phyloP scores from a whole-genome alignment of 2,329 filamentous ascomycete genomes.

The Diplodia mutila region DNA sequence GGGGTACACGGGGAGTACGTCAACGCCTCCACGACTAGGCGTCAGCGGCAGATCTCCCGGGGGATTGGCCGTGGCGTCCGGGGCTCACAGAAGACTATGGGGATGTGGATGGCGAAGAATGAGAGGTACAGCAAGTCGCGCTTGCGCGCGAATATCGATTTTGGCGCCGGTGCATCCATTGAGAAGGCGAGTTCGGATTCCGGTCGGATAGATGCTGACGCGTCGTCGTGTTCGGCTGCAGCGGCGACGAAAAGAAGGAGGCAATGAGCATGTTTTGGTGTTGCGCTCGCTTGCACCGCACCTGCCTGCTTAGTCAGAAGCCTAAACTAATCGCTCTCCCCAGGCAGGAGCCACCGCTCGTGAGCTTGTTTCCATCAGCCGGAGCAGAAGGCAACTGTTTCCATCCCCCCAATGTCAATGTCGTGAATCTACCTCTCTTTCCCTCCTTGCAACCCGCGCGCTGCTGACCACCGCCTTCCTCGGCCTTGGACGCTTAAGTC shows the following conservation, averaged over 20 bases:
- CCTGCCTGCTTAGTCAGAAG: conserved; percentile 1
- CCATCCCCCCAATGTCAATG: neutral
- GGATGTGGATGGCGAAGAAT: conserved; percentile 66
- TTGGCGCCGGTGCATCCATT: conserved; percentile 3
- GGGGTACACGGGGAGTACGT: conserved; percentile 64
- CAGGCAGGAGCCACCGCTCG: neutral
- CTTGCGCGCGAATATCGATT: conserved; percentile 44
- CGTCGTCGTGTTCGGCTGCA: conserved; percentile 11
- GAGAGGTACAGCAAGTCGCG: conserved; percentile 56
- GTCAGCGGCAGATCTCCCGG: conserved; percentile 20
- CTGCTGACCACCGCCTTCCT: neutral
- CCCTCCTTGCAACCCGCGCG: neutral
- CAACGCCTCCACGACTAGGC: conserved; percentile 55
- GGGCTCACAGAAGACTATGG: conserved; percentile 62
- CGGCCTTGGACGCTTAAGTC: neutral
- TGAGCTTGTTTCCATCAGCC: neutral
- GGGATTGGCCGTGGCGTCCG: conserved; percentile 17
- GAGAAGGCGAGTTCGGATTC: neutral
- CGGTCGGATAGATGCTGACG: neutral
- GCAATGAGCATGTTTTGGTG: conserved; percentile 8
- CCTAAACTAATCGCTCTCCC: neutral
- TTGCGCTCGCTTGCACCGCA: conserved; percentile 2
- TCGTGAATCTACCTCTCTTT: neutral
- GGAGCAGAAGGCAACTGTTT: neutral
- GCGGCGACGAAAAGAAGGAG: neutral